Evolutionary conservation across 2,329 filamentous ascomycete species (phyloP), one percentile per base, ranked within the genome.

Genomic region (Diaporthe longicolla): DNA sequence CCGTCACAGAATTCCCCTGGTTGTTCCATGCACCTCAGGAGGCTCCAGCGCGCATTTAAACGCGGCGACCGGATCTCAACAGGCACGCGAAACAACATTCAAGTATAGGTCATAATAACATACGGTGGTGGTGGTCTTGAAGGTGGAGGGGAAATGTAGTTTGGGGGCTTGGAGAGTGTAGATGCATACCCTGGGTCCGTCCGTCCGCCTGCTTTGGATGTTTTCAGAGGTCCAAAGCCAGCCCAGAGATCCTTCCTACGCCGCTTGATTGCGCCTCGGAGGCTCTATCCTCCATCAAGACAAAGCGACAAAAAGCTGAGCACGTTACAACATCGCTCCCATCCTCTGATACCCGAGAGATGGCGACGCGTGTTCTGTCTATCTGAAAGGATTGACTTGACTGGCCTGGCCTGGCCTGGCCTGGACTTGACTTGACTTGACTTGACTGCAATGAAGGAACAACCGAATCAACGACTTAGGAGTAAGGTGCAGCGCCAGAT

Each of bases 281-380:
- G 69, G 68, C 72, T 73, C 68, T 74, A 74, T 72, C 69, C 74
- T 74, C 74, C 74, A 74, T 72, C 74, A 75, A 73, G 68, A 74
- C 69, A 74, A 63, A 63, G 59, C 59, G 40, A 63, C 58, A 63
- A 45, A 48, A 48, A 37, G 59, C 65, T 57, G 71, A 65, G 72
- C 74, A 69, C 45, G 61, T 74, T 70, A 74, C 59, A 72, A 45
- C 74, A 75, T 75, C 61, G 68, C 74, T 69, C 61, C 59, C 63
- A 35, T 35, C 37, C 63, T 68, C 63, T 68, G 63, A 50, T 40
- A 70, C 50, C 55, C n/a, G 40, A 72, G 71, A 72, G 72, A 65
- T 37, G 74, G 50, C 58, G 61, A 69, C 63, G 48, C 54, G 66
- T 24, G 70, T 74, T 74, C 68, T 72, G 74, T 74, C 74, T 75